A percentile compares a stretch with the other conserved stretches of the same genome.
Conservation (phyloP, 805 yeast species). For the Wickerhamiella hasegawae region DNA sequence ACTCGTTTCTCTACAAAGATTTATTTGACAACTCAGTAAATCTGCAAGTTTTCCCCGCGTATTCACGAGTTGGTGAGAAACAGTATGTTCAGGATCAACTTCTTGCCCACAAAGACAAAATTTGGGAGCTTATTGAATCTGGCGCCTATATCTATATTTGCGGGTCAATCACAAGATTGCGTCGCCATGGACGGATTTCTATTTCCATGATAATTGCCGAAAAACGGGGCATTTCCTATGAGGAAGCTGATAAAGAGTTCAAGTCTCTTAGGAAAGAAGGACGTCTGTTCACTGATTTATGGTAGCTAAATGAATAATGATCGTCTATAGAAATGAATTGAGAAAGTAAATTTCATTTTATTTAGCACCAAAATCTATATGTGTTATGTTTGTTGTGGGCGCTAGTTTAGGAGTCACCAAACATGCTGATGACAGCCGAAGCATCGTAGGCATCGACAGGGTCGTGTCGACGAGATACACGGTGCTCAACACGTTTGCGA, state of each 20-base stretch:
- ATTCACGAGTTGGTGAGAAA: constrained; percentile 5
- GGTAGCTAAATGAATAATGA: too few species aligned
- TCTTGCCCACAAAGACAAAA: constrained; percentile 3
- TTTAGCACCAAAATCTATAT: too few species aligned
- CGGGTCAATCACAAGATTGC: constrained; percentile 11
- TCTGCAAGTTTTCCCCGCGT: constrained; percentile 9
- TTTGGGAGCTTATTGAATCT: constrained; percentile 6
- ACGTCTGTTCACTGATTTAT: constrained; percentile 30
- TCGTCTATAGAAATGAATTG: too few species aligned
- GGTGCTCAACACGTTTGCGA: constrained; percentile 12
- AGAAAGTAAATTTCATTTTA: neutral
- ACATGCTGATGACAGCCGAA: constrained; percentile 15
- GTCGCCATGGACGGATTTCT: constrained; percentile 7
- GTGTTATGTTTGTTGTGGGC: neutral
- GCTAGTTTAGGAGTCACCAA: constrained; percentile 6
- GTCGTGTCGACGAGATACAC: constrained; percentile 11
- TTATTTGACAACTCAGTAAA: constrained; percentile 4
- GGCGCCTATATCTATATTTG: constrained; percentile 12
- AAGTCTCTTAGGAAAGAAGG: constrained; percentile 14
- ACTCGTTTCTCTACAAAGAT: constrained; percentile 8
- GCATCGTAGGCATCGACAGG: constrained; percentile 13
- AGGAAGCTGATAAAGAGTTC: constrained; percentile 7
- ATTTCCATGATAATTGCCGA: constrained; percentile 7
- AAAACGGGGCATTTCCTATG: constrained; percentile 1
- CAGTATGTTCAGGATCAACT: constrained; percentile 8